Base-by-base conservation (phyloP, 2,329 filamentous ascomycete genomes). In the Trichophaea hybrida region DNA sequence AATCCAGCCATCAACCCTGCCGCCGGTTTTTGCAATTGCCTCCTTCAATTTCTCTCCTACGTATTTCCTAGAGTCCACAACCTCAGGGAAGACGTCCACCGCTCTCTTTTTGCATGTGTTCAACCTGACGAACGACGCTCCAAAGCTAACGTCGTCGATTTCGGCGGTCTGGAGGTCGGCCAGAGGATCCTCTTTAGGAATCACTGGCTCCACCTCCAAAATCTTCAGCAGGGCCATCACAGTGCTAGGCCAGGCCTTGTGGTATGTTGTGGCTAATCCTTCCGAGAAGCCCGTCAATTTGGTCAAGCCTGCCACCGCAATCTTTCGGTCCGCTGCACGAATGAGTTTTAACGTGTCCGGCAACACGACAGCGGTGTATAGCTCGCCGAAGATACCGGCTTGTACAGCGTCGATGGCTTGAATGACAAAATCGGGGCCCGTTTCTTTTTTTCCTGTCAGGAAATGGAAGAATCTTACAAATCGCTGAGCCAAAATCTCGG, bases 381-480 rank as follows among this genome's bases (percentile, higher is more conserved):
- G 80, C 34, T 84, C 84, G 15, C 83, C 83, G 72, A 96, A 97
- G 46, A 93, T 79, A 59, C 78, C 76, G 38, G 80, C 76, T 72
- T 96, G 90, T 34, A 97, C 78, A 63, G 82, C 77, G 70, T 97
- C 86, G n/a, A 87, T 83, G 64, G 88, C 80, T 65, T 79, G 79
- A 73, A 96, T 86, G 74, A 96, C 93, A 75, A 88, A 95, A 73
- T 98, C 93, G 6, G 89, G 81, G 52, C 91, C 93, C 60, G 93
- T 82, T 66, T 82, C 81, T 37, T 85, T 81, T 63, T 78, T 79
- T 15, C 89, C 87, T 34, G 87, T 88, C 58, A 97, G 80, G 64
- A 96, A 83, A 72, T 98, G 91, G 72, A 94, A 98, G 76, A 98
- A 94, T 37, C 89, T 85, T 57, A 90, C 86, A 71, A 98, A 96